These are phyloP conservation scores for Fusarium coffeatum DNA, from an alignment of 2,329 filamentous ascomycete genomes.

Conservation along the genomic window DNA sequence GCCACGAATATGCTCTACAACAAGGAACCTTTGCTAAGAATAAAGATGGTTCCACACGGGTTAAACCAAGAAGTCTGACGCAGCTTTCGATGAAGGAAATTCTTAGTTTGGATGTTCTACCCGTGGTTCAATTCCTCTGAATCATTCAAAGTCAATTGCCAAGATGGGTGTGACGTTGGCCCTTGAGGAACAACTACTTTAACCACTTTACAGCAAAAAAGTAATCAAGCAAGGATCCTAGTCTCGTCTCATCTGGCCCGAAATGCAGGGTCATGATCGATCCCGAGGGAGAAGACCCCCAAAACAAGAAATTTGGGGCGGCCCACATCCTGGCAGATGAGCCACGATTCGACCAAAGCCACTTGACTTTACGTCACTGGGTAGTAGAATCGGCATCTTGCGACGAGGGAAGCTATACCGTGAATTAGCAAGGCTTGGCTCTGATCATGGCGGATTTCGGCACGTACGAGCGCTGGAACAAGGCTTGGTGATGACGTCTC, in stretches of 20 bases:
- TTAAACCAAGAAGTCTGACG: constrained; percentile 1
- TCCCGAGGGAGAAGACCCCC: constrained; percentile 8
- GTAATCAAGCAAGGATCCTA: constrained; percentile 25
- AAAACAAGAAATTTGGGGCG: constrained; percentile 41
- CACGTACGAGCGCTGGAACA: constrained; percentile 26
- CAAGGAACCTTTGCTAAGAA: not conserved
- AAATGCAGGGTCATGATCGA: constrained; percentile 27
- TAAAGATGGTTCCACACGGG: not conserved
- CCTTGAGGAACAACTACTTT: not conserved
- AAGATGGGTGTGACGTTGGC: constrained; percentile 38
- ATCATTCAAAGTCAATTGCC: constrained; percentile 25
- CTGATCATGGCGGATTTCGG: constrained; percentile 31
- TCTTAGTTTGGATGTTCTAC: constrained; percentile 12
- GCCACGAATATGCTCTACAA: not conserved
- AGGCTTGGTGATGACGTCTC: constrained; percentile 44
- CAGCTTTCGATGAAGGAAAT: not conserved
- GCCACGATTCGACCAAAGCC: constrained; percentile 45
- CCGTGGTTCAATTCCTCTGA: constrained; percentile 1
- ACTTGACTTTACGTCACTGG: constrained; percentile 42
- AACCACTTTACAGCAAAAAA: constrained; percentile 4
- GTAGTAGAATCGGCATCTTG: constrained; percentile 29
- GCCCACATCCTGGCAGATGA: constrained; percentile 33
- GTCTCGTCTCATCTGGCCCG: constrained; percentile 5
- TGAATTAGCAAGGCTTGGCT: constrained; percentile 30
- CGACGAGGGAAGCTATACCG: constrained; percentile 28